phyloP scores from a whole-genome alignment of 1,284 basidiomycete species.

The Cryptococcus jaspeensis region DNA sequence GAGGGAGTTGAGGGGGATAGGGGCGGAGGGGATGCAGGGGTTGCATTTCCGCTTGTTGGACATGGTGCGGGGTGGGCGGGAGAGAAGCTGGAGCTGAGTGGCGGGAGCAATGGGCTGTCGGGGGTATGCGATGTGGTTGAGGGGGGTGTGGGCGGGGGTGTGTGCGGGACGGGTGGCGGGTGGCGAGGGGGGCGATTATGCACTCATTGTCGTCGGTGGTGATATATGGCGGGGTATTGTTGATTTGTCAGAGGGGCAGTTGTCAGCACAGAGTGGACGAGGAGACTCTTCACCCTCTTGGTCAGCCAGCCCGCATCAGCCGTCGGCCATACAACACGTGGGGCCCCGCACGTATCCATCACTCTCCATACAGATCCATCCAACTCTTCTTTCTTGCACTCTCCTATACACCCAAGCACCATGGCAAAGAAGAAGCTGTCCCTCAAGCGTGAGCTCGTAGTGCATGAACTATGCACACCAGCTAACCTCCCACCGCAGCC shows the following conservation, averaged over 20 bases:
- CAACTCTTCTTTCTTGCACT: no score
- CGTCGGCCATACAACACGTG: neutral
- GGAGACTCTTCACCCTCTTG: no score
- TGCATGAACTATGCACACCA: no score
- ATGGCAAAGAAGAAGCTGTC: conserved; percentile 87
- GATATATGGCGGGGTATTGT: no score
- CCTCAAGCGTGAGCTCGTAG: conserved; percentile 68
- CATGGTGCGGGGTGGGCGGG: conserved; percentile 8
- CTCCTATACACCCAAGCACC: no score
- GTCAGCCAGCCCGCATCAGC: no score
- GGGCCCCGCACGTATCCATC: neutral
- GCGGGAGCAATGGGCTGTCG: no score
- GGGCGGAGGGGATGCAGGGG: conserved; percentile 11
- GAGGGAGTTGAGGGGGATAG: conserved; percentile 32
- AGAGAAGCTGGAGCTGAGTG: neutral
- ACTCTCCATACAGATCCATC: no score
- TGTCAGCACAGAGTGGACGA: no score
- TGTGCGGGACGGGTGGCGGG: neutral
- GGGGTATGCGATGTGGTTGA: neutral
- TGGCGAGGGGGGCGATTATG: neutral
- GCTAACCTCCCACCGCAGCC: conserved; percentile 19
- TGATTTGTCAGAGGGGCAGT: no score
- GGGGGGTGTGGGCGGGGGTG: neutral
- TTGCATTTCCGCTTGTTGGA: conserved; percentile 21
- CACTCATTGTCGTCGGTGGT: no score